phyloP scores from a whole-genome alignment of 2,329 filamentous ascomycete species.

The Penicillium capsulatum region DNA sequence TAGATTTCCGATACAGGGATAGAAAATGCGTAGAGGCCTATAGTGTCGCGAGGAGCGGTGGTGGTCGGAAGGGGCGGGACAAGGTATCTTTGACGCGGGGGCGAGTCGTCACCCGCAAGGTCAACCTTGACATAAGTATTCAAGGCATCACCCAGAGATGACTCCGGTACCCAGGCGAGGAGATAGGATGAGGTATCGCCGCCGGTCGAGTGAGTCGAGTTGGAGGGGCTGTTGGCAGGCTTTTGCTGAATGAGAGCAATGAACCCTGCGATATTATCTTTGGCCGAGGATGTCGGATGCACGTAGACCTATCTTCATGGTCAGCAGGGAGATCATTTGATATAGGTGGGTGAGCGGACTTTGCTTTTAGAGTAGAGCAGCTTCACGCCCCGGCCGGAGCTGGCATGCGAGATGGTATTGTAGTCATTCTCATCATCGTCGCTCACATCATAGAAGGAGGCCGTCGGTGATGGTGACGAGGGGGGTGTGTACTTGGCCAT shows the following conservation, averaged over 20 bases:
- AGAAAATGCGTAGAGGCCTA: constrained; percentile 84
- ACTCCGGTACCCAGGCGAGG: constrained; percentile 89
- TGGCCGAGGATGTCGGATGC: constrained; percentile 85
- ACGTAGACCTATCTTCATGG: constrained; percentile 70
- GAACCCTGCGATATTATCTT: constrained; percentile 93
- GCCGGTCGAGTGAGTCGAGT: constrained; percentile 44
- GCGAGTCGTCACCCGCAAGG: constrained; percentile 71
- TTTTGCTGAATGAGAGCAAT: constrained; percentile 93
- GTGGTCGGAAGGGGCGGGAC: constrained; percentile 88
- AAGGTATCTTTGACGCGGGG: constrained; percentile 80
- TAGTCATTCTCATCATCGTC: constrained; percentile 96
- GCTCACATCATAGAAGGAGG: constrained; percentile 90
- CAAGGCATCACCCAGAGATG: constrained; percentile 76
- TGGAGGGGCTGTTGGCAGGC: constrained; percentile 34
- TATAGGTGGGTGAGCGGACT: constrained; percentile 45
- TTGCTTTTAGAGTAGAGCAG: constrained; percentile 96
- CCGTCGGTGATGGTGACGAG: constrained; percentile 65
- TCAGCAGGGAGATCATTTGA: constrained; percentile 4
- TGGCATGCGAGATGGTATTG: constrained; percentile 77
- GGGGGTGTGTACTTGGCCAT: constrained; percentile 41
- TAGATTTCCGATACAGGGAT: constrained; percentile 87
- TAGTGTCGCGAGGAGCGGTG: constrained; percentile 65
- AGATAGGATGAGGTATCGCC: constrained; percentile 67
- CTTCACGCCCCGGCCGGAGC: constrained; percentile 79
- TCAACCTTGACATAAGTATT: constrained; percentile 96